Base-by-base conservation (phyloP, 2,329 filamentous ascomycete genomes). In the Nigrospora oryzae region DNA sequence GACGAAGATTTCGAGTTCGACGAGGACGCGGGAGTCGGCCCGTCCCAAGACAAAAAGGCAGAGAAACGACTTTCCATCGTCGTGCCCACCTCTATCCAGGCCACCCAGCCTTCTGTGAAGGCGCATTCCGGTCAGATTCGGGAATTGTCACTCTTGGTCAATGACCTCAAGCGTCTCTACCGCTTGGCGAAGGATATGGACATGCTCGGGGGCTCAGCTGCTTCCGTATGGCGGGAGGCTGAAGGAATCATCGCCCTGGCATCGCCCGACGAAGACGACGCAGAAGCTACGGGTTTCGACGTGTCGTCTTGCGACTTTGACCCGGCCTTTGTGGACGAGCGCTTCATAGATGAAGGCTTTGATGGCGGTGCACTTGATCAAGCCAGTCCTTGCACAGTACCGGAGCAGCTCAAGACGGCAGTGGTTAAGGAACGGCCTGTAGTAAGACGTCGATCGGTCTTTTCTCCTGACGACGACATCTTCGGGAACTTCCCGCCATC, bases 181-280 rank as follows among this genome's bases (percentile, higher is more conserved):
- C 74, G 83, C 12, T 79, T 86, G 35, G 87, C 83, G 6, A 76
- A 79, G 15, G 76, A 83, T 38, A 75, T 89, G 58, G 74, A 81
- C 36, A 75, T 91, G 57, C 63, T 79, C 1, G 66, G 75, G 47
- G 84, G 84, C 7, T 59, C 73, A 6, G 74, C 81, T 17, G 71
- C 73, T 12, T 67, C 69, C 12, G 69, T 86, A 39, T 94, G 86
- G 86, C 79, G 81, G 54, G 86, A 93, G 60, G 87, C 89, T 1
- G 86, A 93, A 60, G 86, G 86, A 13, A 90, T 94, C 64, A 93
- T 94, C 58, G 84, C 86, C 32, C 69, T 94, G n/a, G 88, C 87
- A 38, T 83, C 81, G 2, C 81, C 81, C 2, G 81, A 84, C 49
- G 77, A 80, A 34, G 80, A 84, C 40, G 70, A 76, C 40, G 54